Base-by-base conservation (phyloP, 768 basidiomycete genomes). In the Phlegmacium glaucopus region DNA sequence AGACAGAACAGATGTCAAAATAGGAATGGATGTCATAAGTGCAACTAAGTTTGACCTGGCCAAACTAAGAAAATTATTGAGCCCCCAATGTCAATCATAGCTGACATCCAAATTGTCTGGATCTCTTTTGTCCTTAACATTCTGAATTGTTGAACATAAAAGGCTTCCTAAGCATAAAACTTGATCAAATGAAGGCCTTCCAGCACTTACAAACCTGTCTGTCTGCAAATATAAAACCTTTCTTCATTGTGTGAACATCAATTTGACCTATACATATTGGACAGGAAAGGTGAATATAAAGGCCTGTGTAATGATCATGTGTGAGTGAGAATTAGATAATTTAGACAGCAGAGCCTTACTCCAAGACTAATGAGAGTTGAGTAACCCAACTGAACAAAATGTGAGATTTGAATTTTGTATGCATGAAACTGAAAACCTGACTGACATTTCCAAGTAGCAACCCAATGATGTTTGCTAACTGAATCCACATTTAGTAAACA, bases 181-280 rank as follows among this genome's bases (percentile, higher is more conserved):
- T 87, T 87, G 59, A 87, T 72, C 1, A 84, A 70, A 4, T 83
- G 74, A 46, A 87, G 83, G 37, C 80, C 80, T 62, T 83, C 80
- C 15, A 90, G 62, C 1, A 87, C 74, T 70, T 88, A 15, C 84
- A 68, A 13, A 87, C 78, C 6, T 87, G 77, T 44, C 70, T 71
- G 55, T 89, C 87, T 3, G 85, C 85, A 46, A 85, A 72, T 53
- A 77, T 74, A 41, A 87, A 78, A 16, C 77, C 79, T 52, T 79
- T 79, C 50, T 68, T 30, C 81, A 75, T 51, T 80, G 78, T 9
- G 52, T 58, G 56, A 80, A 79, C 72, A 85, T 78, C 37, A 76
- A 62, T 35, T 63, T 60, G 30, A 80, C 77, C 22, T 83, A 67
- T 16, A 77, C 29, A 25, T 75, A 58, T 58, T 87, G 83, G 3